A percentile compares a stretch with the other conserved stretches of the same genome.
Conservation (phyloP, 2,329 filamentous ascomycete species). For the Aureobasidium sp. region DNA sequence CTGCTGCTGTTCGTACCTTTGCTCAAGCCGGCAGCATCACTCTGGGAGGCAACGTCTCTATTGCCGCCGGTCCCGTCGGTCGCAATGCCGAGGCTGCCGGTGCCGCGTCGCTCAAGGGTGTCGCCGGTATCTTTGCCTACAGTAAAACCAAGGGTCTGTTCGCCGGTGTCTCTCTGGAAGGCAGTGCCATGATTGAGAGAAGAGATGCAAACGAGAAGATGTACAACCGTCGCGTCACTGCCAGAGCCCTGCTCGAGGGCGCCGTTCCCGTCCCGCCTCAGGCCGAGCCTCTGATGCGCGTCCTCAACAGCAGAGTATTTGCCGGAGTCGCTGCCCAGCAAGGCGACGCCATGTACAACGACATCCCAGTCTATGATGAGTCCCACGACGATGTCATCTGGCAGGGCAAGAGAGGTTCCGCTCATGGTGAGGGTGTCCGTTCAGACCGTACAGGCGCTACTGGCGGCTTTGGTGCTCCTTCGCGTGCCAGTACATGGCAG, state of each 20-base stretch:
- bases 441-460: constrained; percentile 41
- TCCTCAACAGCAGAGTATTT: constrained; percentile 82
- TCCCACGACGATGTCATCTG: constrained; percentile 75
- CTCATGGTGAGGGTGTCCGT: constrained; percentile 60
- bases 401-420: constrained; percentile 66
- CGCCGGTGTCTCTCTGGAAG: constrained; percentile 89
- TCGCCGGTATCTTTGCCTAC: constrained; percentile 92
- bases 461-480: constrained; percentile 48
- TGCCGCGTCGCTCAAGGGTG: constrained; percentile 79
- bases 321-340: constrained; percentile 51
- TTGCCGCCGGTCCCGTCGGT: constrained; percentile 88
- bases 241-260: constrained; percentile 73
- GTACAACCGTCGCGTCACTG: constrained; percentile 77
- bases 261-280: constrained; percentile 70
- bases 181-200: constrained; percentile 85
- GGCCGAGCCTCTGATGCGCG: constrained; percentile 74
- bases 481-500: constrained; percentile 64
- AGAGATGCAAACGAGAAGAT: constrained; percentile 96
- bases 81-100: constrained; percentile 94
- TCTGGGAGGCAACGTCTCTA: constrained; percentile 89
- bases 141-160: constrained; percentile 97
- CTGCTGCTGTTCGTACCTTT: constrained; percentile 83
- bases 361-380: constrained; percentile 82
- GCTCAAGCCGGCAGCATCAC: constrained; percentile 87
- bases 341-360: constrained; percentile 79